Conservation (phyloP, 768 basidiomycete species). For the Tulasnella sp. region DNA sequence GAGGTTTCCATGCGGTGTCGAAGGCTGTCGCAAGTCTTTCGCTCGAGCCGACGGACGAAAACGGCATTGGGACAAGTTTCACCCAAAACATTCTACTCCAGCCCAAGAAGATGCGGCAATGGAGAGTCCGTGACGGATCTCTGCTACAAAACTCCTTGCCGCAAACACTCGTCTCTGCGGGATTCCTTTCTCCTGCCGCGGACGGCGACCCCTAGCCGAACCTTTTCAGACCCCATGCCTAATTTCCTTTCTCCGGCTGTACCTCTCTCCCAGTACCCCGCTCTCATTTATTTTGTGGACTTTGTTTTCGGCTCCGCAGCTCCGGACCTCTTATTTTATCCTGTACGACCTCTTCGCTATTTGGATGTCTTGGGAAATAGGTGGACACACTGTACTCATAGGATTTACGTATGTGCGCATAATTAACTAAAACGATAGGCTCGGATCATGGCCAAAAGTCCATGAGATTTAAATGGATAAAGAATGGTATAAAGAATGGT, state of each 20-base stretch:
- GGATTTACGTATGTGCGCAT: neutral
- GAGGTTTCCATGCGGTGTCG: constrained; percentile 8
- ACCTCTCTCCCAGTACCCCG: neutral
- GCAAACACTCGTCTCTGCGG: neutral
- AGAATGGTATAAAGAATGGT: neutral
- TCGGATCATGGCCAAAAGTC: neutral
- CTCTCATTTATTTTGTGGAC: neutral
- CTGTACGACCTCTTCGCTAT: neutral
- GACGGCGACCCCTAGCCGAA: neutral
- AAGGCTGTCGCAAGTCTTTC: constrained; percentile 11
- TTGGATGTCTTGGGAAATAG: neutral
- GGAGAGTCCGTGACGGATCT: neutral
- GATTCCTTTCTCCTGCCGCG: neutral
- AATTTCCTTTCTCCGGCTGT: neutral
- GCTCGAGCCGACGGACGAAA: constrained; percentile 11
- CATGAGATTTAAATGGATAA: neutral
- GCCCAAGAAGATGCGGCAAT: neutral
- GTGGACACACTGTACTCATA: neutral
- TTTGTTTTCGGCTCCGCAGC: neutral
- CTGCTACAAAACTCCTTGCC: neutral
- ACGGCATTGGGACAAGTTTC: constrained; percentile 13
- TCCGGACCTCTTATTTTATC: constrained; percentile 3
- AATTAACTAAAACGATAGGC: neutral
- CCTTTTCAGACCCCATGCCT: neutral
- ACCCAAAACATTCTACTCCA: neutral